A percentile compares a stretch with the other conserved stretches of the same genome.
phyloP scores from a whole-genome alignment of 805 yeast genomes.

The Starmerella stigmatis region DNA sequence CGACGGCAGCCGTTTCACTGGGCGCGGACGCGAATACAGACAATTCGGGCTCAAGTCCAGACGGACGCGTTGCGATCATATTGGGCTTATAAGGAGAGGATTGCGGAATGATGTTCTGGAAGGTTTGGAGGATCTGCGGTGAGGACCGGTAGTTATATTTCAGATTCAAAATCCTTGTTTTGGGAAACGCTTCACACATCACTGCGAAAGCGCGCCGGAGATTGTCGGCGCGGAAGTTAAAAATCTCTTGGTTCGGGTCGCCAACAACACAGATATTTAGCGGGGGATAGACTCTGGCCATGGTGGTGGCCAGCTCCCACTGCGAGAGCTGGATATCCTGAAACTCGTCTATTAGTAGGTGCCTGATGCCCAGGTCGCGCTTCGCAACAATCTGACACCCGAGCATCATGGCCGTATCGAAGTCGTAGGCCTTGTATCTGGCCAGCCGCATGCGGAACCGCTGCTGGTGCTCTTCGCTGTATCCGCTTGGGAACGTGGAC shows the following conservation, averaged over 20 bases:
- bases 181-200: constrained; percentile 13
- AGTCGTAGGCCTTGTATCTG: constrained; percentile 47
- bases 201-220: constrained; percentile 9
- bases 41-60: constrained; percentile 11
- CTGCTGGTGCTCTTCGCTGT: neutral
- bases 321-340: constrained; percentile 52
- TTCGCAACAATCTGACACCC: constrained; percentile 29
- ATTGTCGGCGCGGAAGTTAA: constrained; percentile 13
- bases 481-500: neutral
- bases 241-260: constrained; percentile 24
- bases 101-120: constrained; percentile 8
- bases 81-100: neutral
- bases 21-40: neutral
- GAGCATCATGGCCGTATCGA: constrained; percentile 66
- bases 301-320: constrained; percentile 14
- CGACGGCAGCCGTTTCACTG: constrained; percentile 2
- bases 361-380: constrained; percentile 37
- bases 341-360: constrained; percentile 83
- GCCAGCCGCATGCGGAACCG: constrained; percentile 27
- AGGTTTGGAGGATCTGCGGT: constrained; percentile 10
- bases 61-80: constrained; percentile 3
- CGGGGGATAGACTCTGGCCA: neutral
- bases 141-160: constrained; percentile 20
- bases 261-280: constrained; percentile 17
- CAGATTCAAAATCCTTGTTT: constrained; percentile 2